These are phyloP conservation scores for Lycium ferocissimum DNA, from an alignment of 257 asterid species.

Conservation along the genomic window DNA sequence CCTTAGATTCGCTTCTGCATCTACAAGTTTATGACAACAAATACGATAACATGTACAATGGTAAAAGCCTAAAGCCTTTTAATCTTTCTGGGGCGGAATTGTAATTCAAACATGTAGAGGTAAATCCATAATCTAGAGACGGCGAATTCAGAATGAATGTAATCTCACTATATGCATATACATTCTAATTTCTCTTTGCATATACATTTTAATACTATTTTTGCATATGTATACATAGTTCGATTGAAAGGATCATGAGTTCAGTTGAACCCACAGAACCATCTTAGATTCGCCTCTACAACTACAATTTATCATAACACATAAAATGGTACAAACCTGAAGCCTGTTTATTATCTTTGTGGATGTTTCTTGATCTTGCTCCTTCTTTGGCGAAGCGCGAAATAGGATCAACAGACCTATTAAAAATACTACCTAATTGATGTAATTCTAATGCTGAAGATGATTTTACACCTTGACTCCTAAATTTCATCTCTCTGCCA, in stretches of 20 bases:
- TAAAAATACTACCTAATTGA: constrained; percentile 35
- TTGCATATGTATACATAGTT: not conserved
- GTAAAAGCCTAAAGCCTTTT: constrained; percentile 42
- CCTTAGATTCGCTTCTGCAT: not conserved
- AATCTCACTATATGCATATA: not conserved
- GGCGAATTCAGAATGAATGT: not conserved
- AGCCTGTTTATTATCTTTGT: constrained; percentile 42
- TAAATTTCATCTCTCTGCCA: constrained; percentile 41
- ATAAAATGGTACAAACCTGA: constrained; percentile 43
- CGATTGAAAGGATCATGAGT: not conserved
- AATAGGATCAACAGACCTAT: constrained; percentile 39
- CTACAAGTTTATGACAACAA: not conserved
- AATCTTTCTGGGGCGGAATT: constrained; percentile 35
- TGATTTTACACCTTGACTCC: constrained; percentile 36
- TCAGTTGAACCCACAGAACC: not conserved
- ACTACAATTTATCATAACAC: not conserved
- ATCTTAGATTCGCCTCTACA: too few species aligned
- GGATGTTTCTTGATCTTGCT: constrained; percentile 28
- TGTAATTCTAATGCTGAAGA: constrained; percentile 35
- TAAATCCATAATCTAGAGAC: not conserved
- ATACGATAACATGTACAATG: not conserved
- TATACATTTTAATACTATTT: not conserved
- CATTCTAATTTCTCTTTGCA: not conserved
- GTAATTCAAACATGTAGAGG: not conserved
- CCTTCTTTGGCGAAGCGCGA: constrained; percentile 38